Conservation (phyloP, 148 eudicot species). For the Linanthus parryae region DNA sequence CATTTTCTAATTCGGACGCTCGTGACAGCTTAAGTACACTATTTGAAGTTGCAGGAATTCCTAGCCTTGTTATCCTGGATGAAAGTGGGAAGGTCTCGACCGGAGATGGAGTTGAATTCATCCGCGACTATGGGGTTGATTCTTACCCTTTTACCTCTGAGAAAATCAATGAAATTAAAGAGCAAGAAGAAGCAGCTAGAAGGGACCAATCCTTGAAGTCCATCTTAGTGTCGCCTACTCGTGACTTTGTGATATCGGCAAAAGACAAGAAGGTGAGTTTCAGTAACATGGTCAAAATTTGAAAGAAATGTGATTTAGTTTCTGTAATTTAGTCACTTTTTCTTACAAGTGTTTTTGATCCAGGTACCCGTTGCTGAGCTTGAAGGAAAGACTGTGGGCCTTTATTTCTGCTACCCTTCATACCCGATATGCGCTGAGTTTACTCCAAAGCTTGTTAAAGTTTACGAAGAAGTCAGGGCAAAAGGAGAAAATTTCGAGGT, state of each 20-base stretch:
- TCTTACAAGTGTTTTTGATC: not conserved
- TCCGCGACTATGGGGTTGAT: constrained; percentile 44
- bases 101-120: constrained; percentile 39
- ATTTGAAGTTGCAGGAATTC: constrained; percentile 46
- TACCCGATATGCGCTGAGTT: constrained; percentile 37
- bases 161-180: constrained; percentile 34
- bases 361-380: constrained; percentile 67
- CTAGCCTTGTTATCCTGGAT: constrained; percentile 55
- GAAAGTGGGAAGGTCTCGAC: constrained; percentile 47
- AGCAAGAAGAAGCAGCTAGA: constrained; percentile 40
- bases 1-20: constrained; percentile 43
- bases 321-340: not conserved
- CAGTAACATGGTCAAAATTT: not conserved
- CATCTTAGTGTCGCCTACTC: constrained; percentile 38
- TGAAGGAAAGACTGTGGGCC: constrained; percentile 69
- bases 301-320: not conserved
- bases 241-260: constrained; percentile 49
- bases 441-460: constrained; percentile 35
- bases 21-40: constrained; percentile 33
- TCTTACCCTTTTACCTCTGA: constrained; percentile 64
- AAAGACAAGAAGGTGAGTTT: constrained; percentile 42
- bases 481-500: constrained; percentile 55
- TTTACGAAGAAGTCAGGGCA: constrained; percentile 43
- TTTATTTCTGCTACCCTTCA: constrained; percentile 44
- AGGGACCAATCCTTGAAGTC: constrained; percentile 54